Percentiles rank a stretch among this genome's conserved stretches.
Conservation (phyloP, 176 grass and related monocot genomes). For the Themeda triandra region DNA sequence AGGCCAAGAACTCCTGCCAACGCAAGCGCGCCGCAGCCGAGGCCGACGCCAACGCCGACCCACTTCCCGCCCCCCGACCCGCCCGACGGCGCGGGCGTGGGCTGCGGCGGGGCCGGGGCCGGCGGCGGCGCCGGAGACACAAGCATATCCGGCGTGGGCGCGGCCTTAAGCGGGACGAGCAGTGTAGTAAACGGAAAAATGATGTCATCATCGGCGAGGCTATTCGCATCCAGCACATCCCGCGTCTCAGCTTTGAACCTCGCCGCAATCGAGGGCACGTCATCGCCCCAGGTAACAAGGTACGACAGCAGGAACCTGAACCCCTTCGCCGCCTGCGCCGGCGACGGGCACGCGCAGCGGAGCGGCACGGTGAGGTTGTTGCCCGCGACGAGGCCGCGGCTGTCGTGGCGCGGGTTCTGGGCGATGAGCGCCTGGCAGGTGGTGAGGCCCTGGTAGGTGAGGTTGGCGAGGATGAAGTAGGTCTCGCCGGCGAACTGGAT, state of each 20-base stretch:
- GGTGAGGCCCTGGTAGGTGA: conserved; percentile 84
- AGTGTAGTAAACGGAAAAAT: conserved; percentile 83
- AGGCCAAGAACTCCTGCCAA: conserved; percentile 10
- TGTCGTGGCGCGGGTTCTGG: conserved; percentile 54
- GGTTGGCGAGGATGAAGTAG: conserved; percentile 69
- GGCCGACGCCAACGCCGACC: conserved; percentile 49
- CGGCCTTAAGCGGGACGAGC: conserved; percentile 58
- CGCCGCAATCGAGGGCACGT: conserved; percentile 24
- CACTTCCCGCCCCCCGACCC: conserved; percentile 29
- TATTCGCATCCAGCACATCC: conserved; percentile 54
- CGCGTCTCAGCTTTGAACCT: conserved; percentile 37
- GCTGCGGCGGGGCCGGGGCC: conserved; percentile 6
- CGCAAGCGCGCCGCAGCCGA: conserved; percentile 39
- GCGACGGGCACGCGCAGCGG: conserved; percentile 76
- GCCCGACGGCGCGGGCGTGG: background rate
- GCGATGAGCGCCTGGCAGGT: conserved; percentile 82
- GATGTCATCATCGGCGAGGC: conserved; percentile 8
- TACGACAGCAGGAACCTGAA: conserved; percentile 57
- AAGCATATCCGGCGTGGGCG: conserved; percentile 50
- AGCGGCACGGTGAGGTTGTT: conserved; percentile 48
- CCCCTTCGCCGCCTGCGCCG: conserved; percentile 40
- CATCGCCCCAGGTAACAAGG: conserved; percentile 49
- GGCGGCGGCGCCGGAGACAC: conserved; percentile 40
- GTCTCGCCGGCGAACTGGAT: conserved; percentile 23
- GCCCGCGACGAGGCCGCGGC: conserved; percentile 2